Percentiles rank a stretch among this genome's conserved stretches.
These are phyloP conservation scores for Boletus mariae DNA, from an alignment of 1,284 basidiomycete genomes.

Conservation along the genomic window DNA sequence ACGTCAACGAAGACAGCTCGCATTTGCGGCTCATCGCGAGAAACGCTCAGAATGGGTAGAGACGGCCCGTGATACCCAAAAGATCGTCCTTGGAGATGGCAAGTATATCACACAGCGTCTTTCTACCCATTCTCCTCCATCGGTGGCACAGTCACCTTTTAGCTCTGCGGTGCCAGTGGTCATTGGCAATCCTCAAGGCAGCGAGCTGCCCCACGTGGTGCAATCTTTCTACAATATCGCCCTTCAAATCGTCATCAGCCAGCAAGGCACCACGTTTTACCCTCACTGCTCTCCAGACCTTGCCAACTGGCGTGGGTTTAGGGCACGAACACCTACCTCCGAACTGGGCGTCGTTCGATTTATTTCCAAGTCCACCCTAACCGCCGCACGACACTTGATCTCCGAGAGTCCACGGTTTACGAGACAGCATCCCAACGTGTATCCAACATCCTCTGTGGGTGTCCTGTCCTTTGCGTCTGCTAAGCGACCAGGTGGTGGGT, in stretches of 20 bases:
- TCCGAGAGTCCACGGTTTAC: constrained; percentile 15
- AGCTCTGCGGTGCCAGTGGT: constrained; percentile 8
- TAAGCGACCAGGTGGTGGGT: constrained; percentile 46
- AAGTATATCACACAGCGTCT: constrained; percentile 42
- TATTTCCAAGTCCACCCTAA: constrained; percentile 31
- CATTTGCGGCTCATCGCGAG: constrained; percentile 23
- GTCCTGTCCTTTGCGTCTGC: constrained; percentile 47
- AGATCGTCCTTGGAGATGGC: constrained; percentile 43
- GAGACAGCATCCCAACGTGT: constrained; percentile 16
- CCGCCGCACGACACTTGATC: constrained; percentile 30
- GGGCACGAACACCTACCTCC: constrained; percentile 2
- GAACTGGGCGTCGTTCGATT: constrained; percentile 25
- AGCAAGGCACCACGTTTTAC: constrained; percentile 40
- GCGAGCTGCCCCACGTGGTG: background rate
- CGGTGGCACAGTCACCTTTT: constrained; percentile 23
- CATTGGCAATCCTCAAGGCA: constrained; percentile 5
- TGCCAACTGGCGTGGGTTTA: constrained; percentile 33
- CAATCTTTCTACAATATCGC: constrained; percentile 37
- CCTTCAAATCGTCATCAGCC: constrained; percentile 36
- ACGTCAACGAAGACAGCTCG: constrained; percentile 17
- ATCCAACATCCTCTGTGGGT: constrained; percentile 36
- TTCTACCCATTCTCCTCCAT: constrained; percentile 18
- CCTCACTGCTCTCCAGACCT: constrained; percentile 37
- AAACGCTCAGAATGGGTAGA: constrained; percentile 29
- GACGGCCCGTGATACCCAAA: constrained; percentile 40